These are phyloP conservation scores for Mortierella sp. DNA, from an alignment of 371 early-diverging fungal genomes.

Conservation along the genomic window DNA sequence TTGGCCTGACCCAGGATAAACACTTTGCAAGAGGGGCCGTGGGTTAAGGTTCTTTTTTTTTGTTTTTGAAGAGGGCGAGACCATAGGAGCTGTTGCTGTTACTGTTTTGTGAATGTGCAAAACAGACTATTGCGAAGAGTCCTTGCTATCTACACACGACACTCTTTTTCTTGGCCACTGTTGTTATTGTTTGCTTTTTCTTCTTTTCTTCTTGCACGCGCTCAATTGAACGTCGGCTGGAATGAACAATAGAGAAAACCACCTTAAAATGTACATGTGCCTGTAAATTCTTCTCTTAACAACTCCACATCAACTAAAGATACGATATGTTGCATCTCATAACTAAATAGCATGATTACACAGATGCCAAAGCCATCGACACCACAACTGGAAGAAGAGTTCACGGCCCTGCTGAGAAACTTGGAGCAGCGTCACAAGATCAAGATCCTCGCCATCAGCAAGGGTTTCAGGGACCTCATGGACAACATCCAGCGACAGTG, in stretches of 20 bases:
- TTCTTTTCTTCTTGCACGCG: background rate
- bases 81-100: background rate
- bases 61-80: background rate
- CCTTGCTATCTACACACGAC: background rate
- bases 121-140: background rate
- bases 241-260: background rate
- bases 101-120: background rate
- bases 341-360: slow-evolving; percentile 45
- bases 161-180: background rate
- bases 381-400: slow-evolving; percentile 50
- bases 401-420: slow-evolving; percentile 44
- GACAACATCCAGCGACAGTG: slow-evolving; percentile 29
- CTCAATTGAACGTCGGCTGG: background rate
- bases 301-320: background rate
- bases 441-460: slow-evolving; percentile 54
- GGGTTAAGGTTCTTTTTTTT: background rate
- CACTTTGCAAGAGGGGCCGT: background rate
- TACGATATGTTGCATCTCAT: background rate
- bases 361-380: slow-evolving; percentile 58
- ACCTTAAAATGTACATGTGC: background rate
- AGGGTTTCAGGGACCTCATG: slow-evolving; percentile 50
- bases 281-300: background rate
- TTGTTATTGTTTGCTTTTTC: background rate
- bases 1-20: background rate
- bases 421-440: slow-evolving; percentile 55